These are phyloP conservation scores for Tolypocladium cylindrosporum DNA, from an alignment of 2,329 filamentous ascomycete species.

Conservation along the genomic window DNA sequence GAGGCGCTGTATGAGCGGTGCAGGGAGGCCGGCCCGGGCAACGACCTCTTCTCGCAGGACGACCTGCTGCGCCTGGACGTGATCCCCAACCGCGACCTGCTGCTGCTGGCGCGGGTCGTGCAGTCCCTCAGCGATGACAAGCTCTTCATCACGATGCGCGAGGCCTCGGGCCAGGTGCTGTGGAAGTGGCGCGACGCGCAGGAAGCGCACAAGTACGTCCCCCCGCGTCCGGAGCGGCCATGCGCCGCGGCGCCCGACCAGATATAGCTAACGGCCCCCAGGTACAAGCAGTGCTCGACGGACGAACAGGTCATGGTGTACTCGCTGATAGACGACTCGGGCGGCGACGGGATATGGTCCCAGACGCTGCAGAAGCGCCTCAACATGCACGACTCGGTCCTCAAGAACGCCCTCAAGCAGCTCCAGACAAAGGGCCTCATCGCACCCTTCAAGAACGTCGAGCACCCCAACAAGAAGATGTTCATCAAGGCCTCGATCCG, in stretches of 20 bases:
- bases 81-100: conserved; percentile 45
- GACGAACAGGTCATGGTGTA: conserved; percentile 81
- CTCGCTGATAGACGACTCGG: conserved; percentile 77
- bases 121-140: conserved; percentile 50
- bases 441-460: conserved; percentile 82
- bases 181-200: conserved; percentile 51
- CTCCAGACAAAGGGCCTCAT: conserved; percentile 77
- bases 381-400: conserved; percentile 72
- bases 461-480: conserved; percentile 85
- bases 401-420: conserved; percentile 74
- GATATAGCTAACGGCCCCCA: conserved; percentile 12
- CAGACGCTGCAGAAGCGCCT: conserved; percentile 72
- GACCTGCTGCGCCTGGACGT: conserved; percentile 48
- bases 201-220: conserved; percentile 50
- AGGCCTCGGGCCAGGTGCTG: conserved; percentile 27
- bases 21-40: conserved; percentile 35
- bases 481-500: conserved; percentile 83
- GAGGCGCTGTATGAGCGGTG: conserved; percentile 47
- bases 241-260: too few relatives aligned
- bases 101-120: conserved; percentile 43
- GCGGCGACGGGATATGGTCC: conserved; percentile 82
- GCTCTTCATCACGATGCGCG: conserved; percentile 39
- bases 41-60: conserved; percentile 45
- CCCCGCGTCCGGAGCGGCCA: neutral
- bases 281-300: conserved; percentile 49